A percentile compares a stretch with the other conserved stretches of the same genome.
phyloP scores from a whole-genome alignment of 192 early-diverging fungal genomes.

The Coemansia sp. region DNA sequence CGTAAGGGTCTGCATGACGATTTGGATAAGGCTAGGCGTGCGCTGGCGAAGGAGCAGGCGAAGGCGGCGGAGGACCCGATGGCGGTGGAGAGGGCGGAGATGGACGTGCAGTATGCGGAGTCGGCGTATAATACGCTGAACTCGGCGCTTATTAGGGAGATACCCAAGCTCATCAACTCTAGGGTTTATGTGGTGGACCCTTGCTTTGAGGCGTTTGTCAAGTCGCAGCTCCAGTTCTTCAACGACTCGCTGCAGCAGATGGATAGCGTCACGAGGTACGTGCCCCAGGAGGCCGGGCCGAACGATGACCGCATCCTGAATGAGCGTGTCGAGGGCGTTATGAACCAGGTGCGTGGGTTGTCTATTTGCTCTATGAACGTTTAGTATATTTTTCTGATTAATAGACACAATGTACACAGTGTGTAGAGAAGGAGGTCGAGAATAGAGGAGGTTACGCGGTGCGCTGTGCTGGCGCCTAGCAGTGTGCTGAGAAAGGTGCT shows the following conservation, averaged over 20 bases:
- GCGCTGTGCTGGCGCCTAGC: conserved; percentile 19
- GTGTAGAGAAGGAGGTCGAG: conserved; percentile 23
- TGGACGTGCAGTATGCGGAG: conserved; percentile 70
- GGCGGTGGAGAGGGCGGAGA: conserved; percentile 70
- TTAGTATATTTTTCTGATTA: background rate
- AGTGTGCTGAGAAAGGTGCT: background rate
- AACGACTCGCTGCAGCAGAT: conserved; percentile 77
- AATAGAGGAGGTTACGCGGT: conserved; percentile 16
- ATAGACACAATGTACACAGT: conserved; percentile 5
- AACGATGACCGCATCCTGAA: conserved; percentile 59
- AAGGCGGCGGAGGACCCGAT: conserved; percentile 73
- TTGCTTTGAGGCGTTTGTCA: conserved; percentile 93
- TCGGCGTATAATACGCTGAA: conserved; percentile 84
- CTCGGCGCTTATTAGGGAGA: conserved; percentile 73
- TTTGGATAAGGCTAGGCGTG: conserved; percentile 74
- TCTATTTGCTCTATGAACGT: conserved; percentile 80
- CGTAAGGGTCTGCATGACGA: conserved; percentile 87
- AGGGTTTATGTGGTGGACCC: conserved; percentile 91
- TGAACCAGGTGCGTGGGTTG: conserved; percentile 87
- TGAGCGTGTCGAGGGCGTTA: conserved; percentile 72
- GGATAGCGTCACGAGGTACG: conserved; percentile 60
- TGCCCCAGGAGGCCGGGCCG: conserved; percentile 57
- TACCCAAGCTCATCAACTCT: conserved; percentile 87
- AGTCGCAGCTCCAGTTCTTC: conserved; percentile 90
- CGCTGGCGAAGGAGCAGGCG: conserved; percentile 79